Base-by-base conservation (phyloP, 2,329 filamentous ascomycete genomes). In the Pyricularia sp. region DNA sequence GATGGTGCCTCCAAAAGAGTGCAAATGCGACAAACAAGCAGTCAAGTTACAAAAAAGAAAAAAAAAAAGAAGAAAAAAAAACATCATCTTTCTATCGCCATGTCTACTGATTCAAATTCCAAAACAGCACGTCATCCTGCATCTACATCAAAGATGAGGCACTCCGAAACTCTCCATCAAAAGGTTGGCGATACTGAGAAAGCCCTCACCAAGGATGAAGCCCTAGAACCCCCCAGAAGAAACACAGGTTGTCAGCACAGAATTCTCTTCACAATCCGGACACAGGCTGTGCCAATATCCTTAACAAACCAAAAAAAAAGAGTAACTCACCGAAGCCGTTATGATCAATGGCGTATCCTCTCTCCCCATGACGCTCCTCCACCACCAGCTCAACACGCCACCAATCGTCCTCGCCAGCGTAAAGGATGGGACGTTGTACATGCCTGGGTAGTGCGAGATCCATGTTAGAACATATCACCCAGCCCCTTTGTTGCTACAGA, bases 391-490 rank as follows among this genome's bases (percentile, higher is more conserved):
- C 31, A 86, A 73, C 9, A 88, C 65, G 0, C 95, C 95, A 2
- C 95, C 95, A 11, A 92, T 87, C 0, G 93, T 92, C 71, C 95
- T 84, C 0, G 95, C 94, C 55, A 99, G 82, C 0, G 95, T 99
- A 76, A 99, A 99, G 0, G 93, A 97, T 0, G 95, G 95, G 0
- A 94, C 93, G 74, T 98, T 99, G 80, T 98, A 99, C 88, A 99
- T 99, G 66, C 95, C 91, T 90, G 50, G 14, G 28, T 61, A 30
- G 17, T 61, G 66, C 20, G 2, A 30, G 1, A 33, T 4, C 1
- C 10, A 36, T 36, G 33, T 55, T 30, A 67, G 42, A 6, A 50
- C n/a, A 50, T 12, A 10, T 23, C 63, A n/a, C 12, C 26, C 7
- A 20, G 2, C 42, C 33, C 11, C 33, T 6, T 14, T 4, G n/a